Conservation (phyloP, 2,329 filamentous ascomycete genomes). For the Setomelanomma holmii region DNA sequence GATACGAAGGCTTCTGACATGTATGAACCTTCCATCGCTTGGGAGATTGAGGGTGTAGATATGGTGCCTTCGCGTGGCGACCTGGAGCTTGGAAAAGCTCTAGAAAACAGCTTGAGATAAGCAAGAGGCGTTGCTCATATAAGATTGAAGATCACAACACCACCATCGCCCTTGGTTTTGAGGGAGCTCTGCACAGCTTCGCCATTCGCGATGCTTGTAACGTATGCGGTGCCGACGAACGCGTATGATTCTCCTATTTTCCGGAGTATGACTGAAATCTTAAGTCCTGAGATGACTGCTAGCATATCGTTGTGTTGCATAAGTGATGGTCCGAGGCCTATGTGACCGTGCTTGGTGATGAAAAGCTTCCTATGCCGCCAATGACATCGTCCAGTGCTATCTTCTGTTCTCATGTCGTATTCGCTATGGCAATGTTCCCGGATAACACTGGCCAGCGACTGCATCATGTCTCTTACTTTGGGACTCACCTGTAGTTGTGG, state of each 20-base stretch:
- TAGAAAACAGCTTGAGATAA: too few relatives aligned
- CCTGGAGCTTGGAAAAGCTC: too few relatives aligned
- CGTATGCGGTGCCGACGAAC: background rate
- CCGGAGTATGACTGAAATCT: background rate
- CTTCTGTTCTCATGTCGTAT: background rate
- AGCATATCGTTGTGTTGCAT: background rate
- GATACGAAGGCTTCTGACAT: background rate
- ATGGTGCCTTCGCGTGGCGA: background rate
- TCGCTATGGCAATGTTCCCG: background rate
- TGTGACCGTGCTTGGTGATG: background rate
- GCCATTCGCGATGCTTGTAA: background rate
- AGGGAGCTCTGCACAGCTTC: background rate
- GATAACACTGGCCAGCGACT: background rate
- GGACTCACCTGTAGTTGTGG: background rate
- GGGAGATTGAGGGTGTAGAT: background rate
- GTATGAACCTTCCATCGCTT: background rate
- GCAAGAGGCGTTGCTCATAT: too few relatives aligned
- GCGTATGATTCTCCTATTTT: background rate
- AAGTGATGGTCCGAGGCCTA: background rate
- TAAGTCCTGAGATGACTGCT: background rate
- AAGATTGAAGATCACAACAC: too few relatives aligned
- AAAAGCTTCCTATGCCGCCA: background rate
- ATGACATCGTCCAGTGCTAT: background rate
- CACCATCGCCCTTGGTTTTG: background rate
- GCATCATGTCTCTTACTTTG: background rate